A percentile compares a stretch with the other conserved stretches of the same genome.
These are phyloP conservation scores for Lentinula raphanica DNA, from an alignment of 768 basidiomycete genomes.

Conservation along the genomic window DNA sequence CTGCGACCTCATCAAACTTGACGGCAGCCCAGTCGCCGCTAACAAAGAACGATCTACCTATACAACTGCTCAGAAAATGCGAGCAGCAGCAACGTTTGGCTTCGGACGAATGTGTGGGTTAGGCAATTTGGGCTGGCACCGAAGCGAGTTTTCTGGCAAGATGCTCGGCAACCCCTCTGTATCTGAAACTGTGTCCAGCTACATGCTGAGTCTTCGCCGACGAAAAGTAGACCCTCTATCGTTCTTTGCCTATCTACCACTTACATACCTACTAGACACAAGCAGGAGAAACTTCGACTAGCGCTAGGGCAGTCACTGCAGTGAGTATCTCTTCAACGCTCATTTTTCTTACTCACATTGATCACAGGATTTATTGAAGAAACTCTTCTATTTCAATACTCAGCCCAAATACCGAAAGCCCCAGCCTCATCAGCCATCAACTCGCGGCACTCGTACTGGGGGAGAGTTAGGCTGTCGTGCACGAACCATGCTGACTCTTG, in stretches of 20 bases:
- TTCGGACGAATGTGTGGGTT: slow-evolving; percentile 5
- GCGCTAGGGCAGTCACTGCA: slow-evolving; percentile 14
- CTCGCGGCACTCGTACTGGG: too few relatives aligned
- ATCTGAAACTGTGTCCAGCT: slow-evolving; percentile 12
- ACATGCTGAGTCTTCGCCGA: slow-evolving; percentile 13
- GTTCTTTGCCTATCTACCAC: neutral
- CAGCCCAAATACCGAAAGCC: neutral
- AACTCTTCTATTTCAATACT: slow-evolving; percentile 11
- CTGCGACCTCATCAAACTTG: slow-evolving; percentile 10
- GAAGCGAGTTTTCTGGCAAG: slow-evolving; percentile 1
- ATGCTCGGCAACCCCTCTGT: slow-evolving; percentile 16
- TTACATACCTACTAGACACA: slow-evolving; percentile 9
- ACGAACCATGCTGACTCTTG: neutral
- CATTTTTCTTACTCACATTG: neutral
- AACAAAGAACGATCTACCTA: slow-evolving; percentile 1
- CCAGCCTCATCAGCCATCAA: neutral
- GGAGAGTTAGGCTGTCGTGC: neutral
- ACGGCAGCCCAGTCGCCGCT: slow-evolving; percentile 6
- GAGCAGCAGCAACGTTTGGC: neutral
- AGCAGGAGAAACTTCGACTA: slow-evolving; percentile 11
- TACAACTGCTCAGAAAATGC: neutral
- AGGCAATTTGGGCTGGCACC: slow-evolving; percentile 12
- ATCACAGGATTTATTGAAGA: slow-evolving; percentile 9
- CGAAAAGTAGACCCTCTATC: neutral
- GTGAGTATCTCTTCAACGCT: neutral